Conservation (phyloP, 345 rosid species). For the Populus davidiana region DNA sequence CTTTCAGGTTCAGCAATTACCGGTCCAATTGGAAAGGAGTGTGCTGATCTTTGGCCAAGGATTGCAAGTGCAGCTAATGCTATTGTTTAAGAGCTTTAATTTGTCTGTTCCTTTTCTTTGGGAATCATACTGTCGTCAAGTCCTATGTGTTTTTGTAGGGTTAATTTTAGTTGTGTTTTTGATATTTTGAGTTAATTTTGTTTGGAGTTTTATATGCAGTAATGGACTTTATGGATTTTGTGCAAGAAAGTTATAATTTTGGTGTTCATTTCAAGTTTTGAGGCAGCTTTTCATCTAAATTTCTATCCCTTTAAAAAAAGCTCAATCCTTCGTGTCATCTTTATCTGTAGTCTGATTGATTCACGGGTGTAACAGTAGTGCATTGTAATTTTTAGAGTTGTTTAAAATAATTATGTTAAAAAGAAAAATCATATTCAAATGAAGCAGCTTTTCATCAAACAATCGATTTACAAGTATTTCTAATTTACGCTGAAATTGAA, state of each 20-base stretch:
- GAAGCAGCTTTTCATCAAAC: too few species aligned
- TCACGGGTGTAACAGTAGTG: too few species aligned
- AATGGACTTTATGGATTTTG: background rate
- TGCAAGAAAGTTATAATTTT: background rate
- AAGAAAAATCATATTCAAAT: too few species aligned
- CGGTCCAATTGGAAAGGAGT: constrained; percentile 91
- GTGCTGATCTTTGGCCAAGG: constrained; percentile 95
- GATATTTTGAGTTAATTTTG: background rate
- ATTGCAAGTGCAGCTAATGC: constrained; percentile 80
- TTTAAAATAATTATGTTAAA: too few species aligned
- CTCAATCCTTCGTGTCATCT: too few species aligned
- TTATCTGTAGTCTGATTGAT: too few species aligned
- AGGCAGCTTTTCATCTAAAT: background rate
- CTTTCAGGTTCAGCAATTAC: constrained; percentile 78
- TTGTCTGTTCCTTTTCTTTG: background rate
- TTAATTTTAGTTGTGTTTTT: background rate
- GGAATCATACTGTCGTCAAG: background rate
- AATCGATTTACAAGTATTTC: too few species aligned
- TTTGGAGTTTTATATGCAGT: background rate
- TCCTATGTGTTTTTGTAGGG: background rate
- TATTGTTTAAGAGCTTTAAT: constrained; percentile 15
- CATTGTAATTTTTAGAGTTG: too few species aligned
- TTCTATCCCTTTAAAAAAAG: background rate
- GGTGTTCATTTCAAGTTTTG: background rate
- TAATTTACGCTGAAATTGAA: too few species aligned